These are phyloP conservation scores for Acanthamoeba triangularis DNA, from an alignment of 208 protist genomes.

Conservation along the genomic window DNA sequence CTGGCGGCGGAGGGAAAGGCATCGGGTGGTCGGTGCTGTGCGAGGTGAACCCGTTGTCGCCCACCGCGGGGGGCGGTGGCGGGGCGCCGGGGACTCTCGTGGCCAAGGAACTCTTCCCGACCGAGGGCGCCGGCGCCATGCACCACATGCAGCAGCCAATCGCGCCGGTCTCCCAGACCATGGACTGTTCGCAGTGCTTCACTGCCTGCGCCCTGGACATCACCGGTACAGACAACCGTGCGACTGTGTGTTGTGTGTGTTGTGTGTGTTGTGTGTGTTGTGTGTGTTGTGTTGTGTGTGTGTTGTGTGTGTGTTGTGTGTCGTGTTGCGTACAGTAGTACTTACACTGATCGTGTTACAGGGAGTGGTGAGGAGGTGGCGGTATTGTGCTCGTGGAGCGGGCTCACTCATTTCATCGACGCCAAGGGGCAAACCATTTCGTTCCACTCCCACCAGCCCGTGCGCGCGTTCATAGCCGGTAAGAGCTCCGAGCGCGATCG, in stretches of 20 bases:
- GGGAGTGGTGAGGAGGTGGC: neutral
- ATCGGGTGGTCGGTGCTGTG: neutral
- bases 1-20: neutral
- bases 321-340: too few species aligned
- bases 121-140: neutral
- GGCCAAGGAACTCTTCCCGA: constrained; percentile 38
- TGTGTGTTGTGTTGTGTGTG: neutral
- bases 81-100: neutral
- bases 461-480: constrained; percentile 24
- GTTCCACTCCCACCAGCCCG: constrained; percentile 11
- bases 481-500: neutral
- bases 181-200: constrained; percentile 47
- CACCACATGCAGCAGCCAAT: neutral
- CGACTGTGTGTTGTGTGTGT: too few species aligned
- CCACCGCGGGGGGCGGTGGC: neutral
- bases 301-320: neutral
- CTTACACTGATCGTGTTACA: neutral
- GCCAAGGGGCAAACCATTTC: constrained; percentile 3
- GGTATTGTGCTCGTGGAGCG: constrained; percentile 1
- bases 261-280: neutral
- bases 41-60: neutral
- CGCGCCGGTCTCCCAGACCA: neutral
- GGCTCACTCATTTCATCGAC: constrained; percentile 22
- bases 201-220: constrained; percentile 4
- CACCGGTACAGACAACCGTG: neutral